Evolutionary conservation across 1,139 yeast species (phyloP), one percentile per base, ranked within the genome.

Genomic region (Lodderomyces metapsilosis): DNA sequence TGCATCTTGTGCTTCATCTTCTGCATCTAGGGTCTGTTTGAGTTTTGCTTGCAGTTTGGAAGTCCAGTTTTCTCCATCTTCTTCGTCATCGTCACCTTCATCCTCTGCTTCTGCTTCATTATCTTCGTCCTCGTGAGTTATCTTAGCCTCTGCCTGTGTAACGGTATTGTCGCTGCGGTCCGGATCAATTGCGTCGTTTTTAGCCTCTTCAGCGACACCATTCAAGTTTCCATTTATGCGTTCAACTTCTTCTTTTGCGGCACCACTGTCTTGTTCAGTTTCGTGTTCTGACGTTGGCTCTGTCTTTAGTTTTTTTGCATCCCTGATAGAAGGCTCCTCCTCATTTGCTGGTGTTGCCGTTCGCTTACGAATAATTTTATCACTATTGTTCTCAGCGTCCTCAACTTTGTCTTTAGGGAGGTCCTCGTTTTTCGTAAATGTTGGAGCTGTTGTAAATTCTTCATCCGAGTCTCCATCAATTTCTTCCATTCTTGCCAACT

Each of bases 401-500:
- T 3, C 15, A 20, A 12, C 16, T 16, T 31, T 11, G 16, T 11
- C 13, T 18, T 30, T 25, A n/a, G 30, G 9, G 4, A 4, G 4
- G 15, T 15, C n/a, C n/a, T 25, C 47, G 13, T 23, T 35, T 10
- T 36, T 36, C 9, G 21, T 37, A 15, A 34, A 36, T 16, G 13
- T 15, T 4, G n/a, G 6, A 7, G 41, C 41, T 11, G 42, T 40
- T 8, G 24, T 8, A 17, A 32, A 13, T 12, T 52, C 57, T 24
- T 50, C 54, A 10, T 51, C 56, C 23, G 44, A 48, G 27, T 52
- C 47, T 8, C 66, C 59, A 48, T 71, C 64, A 53, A 62, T 60
- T 46, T 68, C 64, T 58, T 66, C 52, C 61, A 67, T 53, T 57
- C 76, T 59, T 10, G 77, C 73, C 47, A 70, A 51, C 41, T 67